Percentiles rank a stretch among this genome's conserved stretches.
Conservation (phyloP, 257 asterid genomes). For the Mitragyna speciosa region DNA sequence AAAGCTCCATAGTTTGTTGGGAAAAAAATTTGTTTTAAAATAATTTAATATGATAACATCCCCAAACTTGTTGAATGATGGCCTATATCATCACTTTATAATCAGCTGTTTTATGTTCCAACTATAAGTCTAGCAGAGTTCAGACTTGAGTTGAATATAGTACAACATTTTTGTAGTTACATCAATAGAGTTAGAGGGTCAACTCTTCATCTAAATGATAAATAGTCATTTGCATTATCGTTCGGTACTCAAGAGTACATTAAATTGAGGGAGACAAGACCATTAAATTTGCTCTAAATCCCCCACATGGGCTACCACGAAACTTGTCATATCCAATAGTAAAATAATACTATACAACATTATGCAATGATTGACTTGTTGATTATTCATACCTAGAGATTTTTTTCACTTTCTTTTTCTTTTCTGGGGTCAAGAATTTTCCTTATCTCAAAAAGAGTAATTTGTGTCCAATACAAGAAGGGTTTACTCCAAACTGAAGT, state of each 20-base stretch:
- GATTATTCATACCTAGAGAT: not conserved
- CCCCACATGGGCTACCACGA: slow-evolving; percentile 32
- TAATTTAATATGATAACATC: not conserved
- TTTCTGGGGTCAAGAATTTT: not conserved
- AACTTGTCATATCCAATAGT: not conserved
- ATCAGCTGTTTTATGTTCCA: slow-evolving; percentile 1
- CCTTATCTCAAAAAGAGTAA: not conserved
- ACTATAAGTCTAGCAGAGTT: not conserved
- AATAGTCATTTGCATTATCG: slow-evolving; percentile 13
- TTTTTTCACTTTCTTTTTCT: not conserved
- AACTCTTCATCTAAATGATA: slow-evolving; percentile 3
- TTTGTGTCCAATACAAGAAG: not conserved
- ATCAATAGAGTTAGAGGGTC: slow-evolving; percentile 6
- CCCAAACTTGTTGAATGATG: not conserved
- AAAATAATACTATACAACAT: not conserved
- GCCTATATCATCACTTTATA: not conserved
- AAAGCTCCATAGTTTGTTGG: not conserved
- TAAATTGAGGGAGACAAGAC: slow-evolving; percentile 53
- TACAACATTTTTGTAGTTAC: slow-evolving; percentile 10
- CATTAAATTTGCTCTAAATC: slow-evolving; percentile 36
- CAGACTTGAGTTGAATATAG: not conserved
- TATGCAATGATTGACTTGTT: not conserved
- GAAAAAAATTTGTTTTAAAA: not conserved
- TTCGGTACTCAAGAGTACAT: slow-evolving; percentile 31
- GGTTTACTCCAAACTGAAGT: not conserved